Percentiles rank a stretch among this genome's conserved stretches.
Conservation (phyloP, 805 yeast genomes). For the Wickerhamomyces canadensis region DNA sequence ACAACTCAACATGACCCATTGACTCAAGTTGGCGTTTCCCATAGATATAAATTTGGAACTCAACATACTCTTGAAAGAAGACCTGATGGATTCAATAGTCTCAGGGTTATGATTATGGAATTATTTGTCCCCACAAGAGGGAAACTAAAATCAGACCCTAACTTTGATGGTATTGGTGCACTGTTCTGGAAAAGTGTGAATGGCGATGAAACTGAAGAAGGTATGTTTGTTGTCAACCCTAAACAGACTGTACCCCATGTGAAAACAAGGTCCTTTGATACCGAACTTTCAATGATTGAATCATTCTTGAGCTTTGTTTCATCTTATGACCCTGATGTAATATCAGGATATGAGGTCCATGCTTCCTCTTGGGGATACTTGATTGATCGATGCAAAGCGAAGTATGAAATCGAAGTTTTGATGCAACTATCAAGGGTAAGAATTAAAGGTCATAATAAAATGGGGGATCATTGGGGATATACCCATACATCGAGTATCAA, state of each 20-base stretch:
- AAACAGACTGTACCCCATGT: constrained; percentile 3
- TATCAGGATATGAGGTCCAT: constrained; percentile 82
- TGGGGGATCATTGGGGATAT: constrained; percentile 74
- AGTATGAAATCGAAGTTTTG: constrained; percentile 47
- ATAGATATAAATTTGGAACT: constrained; percentile 35
- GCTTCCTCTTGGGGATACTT: constrained; percentile 86
- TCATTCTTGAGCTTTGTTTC: constrained; percentile 51
- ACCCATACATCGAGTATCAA: constrained; percentile 66
- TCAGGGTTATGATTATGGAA: constrained; percentile 63
- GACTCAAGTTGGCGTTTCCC: constrained; percentile 50
- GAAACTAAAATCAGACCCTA: constrained; percentile 58
- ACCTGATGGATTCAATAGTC: constrained; percentile 37
- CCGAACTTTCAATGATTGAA: constrained; percentile 57
- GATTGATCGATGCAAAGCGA: constrained; percentile 50
- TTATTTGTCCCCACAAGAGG: constrained; percentile 55
- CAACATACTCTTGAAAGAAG: constrained; percentile 27
- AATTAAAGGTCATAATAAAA: constrained; percentile 41
- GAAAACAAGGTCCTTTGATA: constrained; percentile 27
- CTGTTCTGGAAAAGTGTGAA: constrained; percentile 62
- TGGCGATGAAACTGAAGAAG: constrained; percentile 32
- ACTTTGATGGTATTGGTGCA: constrained; percentile 47
- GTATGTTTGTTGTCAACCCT: constrained; percentile 29
- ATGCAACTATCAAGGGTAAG: constrained; percentile 57
- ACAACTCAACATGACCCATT: constrained; percentile 9
- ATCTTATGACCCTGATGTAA: constrained; percentile 76